Percentiles rank a stretch among this genome's conserved stretches.
Conservation (phyloP, 805 yeast genomes). For the Ogataea nakhonphanomensis region DNA sequence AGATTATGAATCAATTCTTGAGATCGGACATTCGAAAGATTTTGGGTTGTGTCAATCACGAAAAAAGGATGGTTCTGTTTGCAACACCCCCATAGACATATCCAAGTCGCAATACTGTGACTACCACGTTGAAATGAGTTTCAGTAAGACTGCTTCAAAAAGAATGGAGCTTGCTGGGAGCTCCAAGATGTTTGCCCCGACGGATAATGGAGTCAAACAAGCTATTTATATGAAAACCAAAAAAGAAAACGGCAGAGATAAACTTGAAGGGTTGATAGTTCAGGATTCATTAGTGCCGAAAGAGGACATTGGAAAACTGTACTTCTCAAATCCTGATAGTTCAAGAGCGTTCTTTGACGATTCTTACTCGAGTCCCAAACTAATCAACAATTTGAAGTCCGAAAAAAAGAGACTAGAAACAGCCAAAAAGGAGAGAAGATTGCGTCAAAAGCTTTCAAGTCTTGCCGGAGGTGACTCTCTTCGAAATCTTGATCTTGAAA, state of each 20-base stretch:
- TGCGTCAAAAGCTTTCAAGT: slow-evolving; percentile 32
- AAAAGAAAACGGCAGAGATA: slow-evolving; percentile 24
- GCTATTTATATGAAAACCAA: slow-evolving; percentile 36
- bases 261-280: slow-evolving; percentile 26
- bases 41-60: slow-evolving; percentile 60
- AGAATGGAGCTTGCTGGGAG: slow-evolving; percentile 76
- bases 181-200: slow-evolving; percentile 55
- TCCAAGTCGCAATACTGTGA: slow-evolving; percentile 58
- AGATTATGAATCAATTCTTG: slow-evolving; percentile 52
- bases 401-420: slow-evolving; percentile 37
- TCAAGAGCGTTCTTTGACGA: slow-evolving; percentile 52
- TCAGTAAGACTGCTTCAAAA: slow-evolving; percentile 49
- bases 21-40: slow-evolving; percentile 68
- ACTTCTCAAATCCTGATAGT: slow-evolving; percentile 40
- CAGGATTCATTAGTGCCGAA: slow-evolving; percentile 26
- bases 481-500: slow-evolving; percentile 14
- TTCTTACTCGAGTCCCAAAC: slow-evolving; percentile 45
- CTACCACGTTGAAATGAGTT: slow-evolving; percentile 61
- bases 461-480: slow-evolving; percentile 25
- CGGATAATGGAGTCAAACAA: slow-evolving; percentile 40
- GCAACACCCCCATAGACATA: slow-evolving; percentile 60
- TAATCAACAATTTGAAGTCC: slow-evolving; percentile 38
- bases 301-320: slow-evolving; percentile 22
- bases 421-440: slow-evolving; percentile 33
- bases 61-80: slow-evolving; percentile 46